Base-by-base conservation (phyloP, 176 grass and related monocot species). In the Juncus effusus region DNA sequence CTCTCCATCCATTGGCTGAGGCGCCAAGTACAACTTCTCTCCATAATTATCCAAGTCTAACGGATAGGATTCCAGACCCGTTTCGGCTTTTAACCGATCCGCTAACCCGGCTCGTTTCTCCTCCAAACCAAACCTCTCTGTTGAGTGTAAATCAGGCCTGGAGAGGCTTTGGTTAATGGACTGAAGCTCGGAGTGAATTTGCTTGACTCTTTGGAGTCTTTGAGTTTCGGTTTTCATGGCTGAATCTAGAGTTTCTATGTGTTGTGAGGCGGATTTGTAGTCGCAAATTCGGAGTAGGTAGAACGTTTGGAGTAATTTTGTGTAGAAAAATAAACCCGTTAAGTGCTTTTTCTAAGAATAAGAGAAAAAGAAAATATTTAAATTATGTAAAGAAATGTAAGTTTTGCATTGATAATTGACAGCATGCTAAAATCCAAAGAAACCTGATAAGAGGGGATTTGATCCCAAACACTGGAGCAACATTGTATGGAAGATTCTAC, bases 1-100 rank as follows among this genome's bases (percentile, higher is more conserved):
- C 72, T 97, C 93, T 72, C 93, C 93, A 65, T 97, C 85, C 82
- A 97, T 79, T 2, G 85, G 93, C 1, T 80, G 87, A 74, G 93
- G 88, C 8, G 93, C 93, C 67, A 97, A 79, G 44, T 91, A 71
- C 66, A 97, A 61, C 72, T 97, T 92, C 72, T 92, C 93, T 59
- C 83, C 93, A 50, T 83, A 82, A 47, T 28, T 28, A 69, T 92
- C 93, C 77, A 86, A 65, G 16, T 82, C 82, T 63, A 88, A 72
- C 16, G 65, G 76, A 60, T 81, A 36, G 8, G 74, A 56, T 16
- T 96, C 87, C 54, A 78, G 77, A 13, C 91, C 91, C 4, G 87
- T 88, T 65, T 77, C 61, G 3, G 16, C 50, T 59, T 53, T 86
- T 77, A 96, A 51, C 61, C 80, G 84, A 37, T 42, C 54, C 73